Evolutionary conservation across 2,329 filamentous ascomycete genomes (phyloP).

Genomic region (Parastagonospora nodorum): DNA sequence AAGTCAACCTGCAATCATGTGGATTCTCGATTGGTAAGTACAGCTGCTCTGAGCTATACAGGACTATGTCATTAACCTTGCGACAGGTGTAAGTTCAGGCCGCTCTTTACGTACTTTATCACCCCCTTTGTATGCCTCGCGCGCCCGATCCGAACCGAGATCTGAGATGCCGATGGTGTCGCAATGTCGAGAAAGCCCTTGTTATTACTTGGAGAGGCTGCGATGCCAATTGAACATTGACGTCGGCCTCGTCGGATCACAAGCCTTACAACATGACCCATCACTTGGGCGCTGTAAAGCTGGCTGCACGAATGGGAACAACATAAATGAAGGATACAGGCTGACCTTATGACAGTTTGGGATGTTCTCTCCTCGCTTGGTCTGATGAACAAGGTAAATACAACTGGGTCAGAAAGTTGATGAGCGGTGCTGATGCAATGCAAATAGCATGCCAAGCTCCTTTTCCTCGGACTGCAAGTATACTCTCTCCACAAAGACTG

Average conservation of each 20-base stretch:
- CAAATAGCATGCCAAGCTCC: slow-evolving; percentile 64
- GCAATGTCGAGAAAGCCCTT: no score
- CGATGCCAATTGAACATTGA: no score
- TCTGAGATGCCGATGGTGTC: not conserved
- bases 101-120: not conserved
- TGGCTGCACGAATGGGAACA: not conserved
- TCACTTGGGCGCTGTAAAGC: not conserved
- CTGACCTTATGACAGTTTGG: slow-evolving; percentile 65
- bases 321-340: not conserved
- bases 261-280: not conserved
- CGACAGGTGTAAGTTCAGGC: slow-evolving; percentile 37
- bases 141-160: not conserved
- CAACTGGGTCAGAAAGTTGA: not conserved
- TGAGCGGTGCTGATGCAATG: slow-evolving; percentile 9
- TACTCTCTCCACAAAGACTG: not conserved
- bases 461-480: slow-evolving; percentile 73
- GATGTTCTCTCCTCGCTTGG: slow-evolving; percentile 86
- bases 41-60: no score
- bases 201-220: no score
- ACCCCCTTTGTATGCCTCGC: not conserved
- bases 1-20: slow-evolving; percentile 61
- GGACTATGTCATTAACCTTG: slow-evolving; percentile 13
- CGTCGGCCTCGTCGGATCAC: not conserved
- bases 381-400: slow-evolving; percentile 74
- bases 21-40: slow-evolving; percentile 84